Percentiles rank a stretch among this genome's conserved stretches.
Conservation (phyloP, 495 filamentous ascomycete species). For the Podospora pseudoanserina region DNA sequence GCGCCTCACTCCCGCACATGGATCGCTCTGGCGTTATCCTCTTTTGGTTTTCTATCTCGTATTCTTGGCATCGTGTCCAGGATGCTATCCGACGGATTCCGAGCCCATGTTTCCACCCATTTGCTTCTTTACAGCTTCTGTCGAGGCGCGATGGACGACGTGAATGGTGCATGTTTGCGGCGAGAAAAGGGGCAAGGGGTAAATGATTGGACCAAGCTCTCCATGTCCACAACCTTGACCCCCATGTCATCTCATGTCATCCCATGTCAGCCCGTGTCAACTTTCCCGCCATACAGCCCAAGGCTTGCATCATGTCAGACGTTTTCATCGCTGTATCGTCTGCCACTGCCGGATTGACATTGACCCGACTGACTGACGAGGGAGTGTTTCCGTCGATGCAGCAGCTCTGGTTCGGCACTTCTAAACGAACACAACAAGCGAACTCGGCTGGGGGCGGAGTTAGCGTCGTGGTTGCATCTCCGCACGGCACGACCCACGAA, state of each 20-base stretch:
- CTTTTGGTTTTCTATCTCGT: not conserved
- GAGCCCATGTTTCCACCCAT: not conserved
- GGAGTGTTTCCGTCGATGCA: not conserved
- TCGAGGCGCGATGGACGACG: not conserved
- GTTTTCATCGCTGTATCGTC: not conserved
- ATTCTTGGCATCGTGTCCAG: not conserved
- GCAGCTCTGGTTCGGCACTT: not conserved
- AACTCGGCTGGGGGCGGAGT: not conserved
- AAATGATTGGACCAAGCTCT: not conserved
- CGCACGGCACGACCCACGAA: not conserved
- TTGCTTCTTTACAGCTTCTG: not conserved
- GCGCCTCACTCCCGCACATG: not conserved
- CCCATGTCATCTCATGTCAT: not conserved
- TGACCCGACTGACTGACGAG: not conserved
- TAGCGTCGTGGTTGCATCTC: not conserved
- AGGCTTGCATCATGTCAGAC: not conserved
- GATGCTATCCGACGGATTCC: not conserved
- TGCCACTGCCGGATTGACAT: not conserved
- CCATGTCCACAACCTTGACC: not conserved
- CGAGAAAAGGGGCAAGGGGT: not conserved
- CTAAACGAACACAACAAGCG: not conserved
- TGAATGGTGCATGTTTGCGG: not conserved
- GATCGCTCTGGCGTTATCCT: not conserved
- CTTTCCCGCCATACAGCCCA: not conserved
- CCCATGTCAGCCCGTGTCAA: not conserved